Conservation (phyloP, 31 red algal genomes). For the Porphyra umbilicalis region DNA sequence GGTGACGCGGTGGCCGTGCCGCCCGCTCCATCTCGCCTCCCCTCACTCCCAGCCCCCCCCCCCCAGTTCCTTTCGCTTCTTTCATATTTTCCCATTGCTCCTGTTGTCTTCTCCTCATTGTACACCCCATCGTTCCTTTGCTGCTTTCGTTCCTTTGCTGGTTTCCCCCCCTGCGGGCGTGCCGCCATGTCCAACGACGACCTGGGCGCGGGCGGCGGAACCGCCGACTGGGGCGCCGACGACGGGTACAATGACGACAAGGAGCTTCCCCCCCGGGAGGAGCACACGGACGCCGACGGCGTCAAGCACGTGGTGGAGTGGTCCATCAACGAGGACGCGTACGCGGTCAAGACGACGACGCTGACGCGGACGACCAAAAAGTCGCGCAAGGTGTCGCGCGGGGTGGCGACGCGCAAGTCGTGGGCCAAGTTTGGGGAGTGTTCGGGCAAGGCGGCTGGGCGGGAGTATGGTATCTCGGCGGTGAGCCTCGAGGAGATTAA, state of each 20-base stretch:
- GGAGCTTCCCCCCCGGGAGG: constrained; percentile 79
- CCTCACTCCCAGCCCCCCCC: too few relatives aligned
- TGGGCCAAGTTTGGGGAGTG: constrained; percentile 89
- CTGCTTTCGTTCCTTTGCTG: neutral
- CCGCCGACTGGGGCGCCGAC: constrained; percentile 57
- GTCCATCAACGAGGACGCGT: constrained; percentile 66
- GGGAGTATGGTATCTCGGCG: constrained; percentile 62
- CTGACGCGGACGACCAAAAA: constrained; percentile 46
- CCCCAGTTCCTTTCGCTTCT: too few relatives aligned
- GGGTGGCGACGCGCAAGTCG: constrained; percentile 54
- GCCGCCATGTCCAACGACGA: neutral
- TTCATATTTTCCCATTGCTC: too few relatives aligned
- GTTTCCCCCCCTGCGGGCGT: neutral
- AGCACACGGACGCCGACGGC: constrained; percentile 51
- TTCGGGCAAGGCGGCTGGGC: constrained; percentile 38
- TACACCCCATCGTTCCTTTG: too few relatives aligned
- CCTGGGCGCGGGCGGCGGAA: neutral
- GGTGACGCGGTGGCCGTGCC: too few relatives aligned
- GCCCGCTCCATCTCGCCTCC: too few relatives aligned
- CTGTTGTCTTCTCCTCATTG: too few relatives aligned
- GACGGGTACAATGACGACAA: constrained; percentile 31
- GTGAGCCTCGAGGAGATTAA: constrained; percentile 69
- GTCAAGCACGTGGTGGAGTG: constrained; percentile 80
- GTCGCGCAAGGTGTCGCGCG: constrained; percentile 45
- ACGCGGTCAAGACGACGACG: constrained; percentile 43